Evolutionary conservation across 371 early-diverging fungal species (phyloP).

Genomic region (Smittium culicis): DNA sequence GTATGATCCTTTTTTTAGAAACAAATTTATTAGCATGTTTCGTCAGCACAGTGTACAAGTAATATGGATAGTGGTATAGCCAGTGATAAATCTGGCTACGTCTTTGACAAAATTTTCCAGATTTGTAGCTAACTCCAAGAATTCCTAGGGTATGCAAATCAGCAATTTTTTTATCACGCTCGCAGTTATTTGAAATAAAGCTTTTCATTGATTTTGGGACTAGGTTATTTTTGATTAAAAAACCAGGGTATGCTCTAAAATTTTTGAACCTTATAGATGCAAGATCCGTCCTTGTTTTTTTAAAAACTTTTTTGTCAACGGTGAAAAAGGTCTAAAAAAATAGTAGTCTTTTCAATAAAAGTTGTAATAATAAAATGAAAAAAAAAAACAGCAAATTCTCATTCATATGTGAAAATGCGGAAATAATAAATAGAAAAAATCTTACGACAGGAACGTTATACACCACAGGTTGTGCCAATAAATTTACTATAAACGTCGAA

Average conservation of each 20-base stretch:
- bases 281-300: background rate
- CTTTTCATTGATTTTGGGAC: background rate
- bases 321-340: background rate
- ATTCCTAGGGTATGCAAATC: slow-evolving; percentile 5
- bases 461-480: background rate
- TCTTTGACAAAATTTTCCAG: slow-evolving; percentile 7
- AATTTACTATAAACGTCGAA: background rate
- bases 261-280: slow-evolving; percentile 1
- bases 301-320: background rate
- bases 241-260: background rate
- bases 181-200: background rate
- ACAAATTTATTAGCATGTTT: background rate
- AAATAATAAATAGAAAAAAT: background rate
- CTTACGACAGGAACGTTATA: background rate
- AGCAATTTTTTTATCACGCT: background rate
- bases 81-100: slow-evolving; percentile 9
- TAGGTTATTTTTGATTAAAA: background rate
- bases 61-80: slow-evolving; percentile 8
- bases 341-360: background rate
- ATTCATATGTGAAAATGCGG: too few species aligned
- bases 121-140: slow-evolving; percentile 1
- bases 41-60: background rate
- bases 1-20: background rate
- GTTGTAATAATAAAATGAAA: background rate
- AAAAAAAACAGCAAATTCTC: background rate